Evolutionary conservation across 163 green algal genomes (phyloP), one percentile per base, ranked within the genome.

Genomic region (Prototheca cutis): DNA sequence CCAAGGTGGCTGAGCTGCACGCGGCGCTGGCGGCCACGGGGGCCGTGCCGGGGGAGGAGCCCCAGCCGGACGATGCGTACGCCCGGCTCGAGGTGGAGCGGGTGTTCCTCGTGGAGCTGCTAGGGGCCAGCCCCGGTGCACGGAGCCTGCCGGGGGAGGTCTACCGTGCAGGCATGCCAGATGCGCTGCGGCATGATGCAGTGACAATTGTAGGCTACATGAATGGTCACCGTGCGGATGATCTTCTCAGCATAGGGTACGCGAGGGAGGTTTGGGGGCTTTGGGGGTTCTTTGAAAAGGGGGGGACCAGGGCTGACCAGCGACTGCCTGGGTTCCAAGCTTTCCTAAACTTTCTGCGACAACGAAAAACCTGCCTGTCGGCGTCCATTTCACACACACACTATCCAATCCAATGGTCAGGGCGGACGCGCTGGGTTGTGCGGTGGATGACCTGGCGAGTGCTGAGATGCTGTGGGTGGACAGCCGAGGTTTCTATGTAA

Each of bases 381-480:
- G n/a, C n/a, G n/a, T n/a, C n/a, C n/a, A 45, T 45, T 45, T 13
- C 13, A 45, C 8, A 45, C 13, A 45, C 36, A 8, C 13, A 45
- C 8, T 45, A n/a, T n/a, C n/a, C n/a, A n/a, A n/a, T n/a, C n/a
- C n/a, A n/a, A n/a, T n/a, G n/a, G n/a, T n/a, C 15, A 42, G 21
- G 51, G 4, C 48, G 5, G 47, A 70, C 24, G 33, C 30, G 23
- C 5, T 66, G 45, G 52, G 57, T 15, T n/a, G 39, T 23, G 18
- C 52, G 15, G 57, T 62, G 34, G 65, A 70, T 48, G 78, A 90
- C 66, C 84, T 91, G 73, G 32, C 30, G n/a, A 81, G 78, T 55
- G 79, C 81, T 10, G 83, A 95, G 80, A 72, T 94, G 65, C 66
- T 94, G 59, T 96, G 88, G 88, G 65, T 96, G 33, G 88, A 96